These are phyloP conservation scores for Colletotrichum sp. DNA, from an alignment of 2,329 filamentous ascomycete genomes.

Conservation along the genomic window DNA sequence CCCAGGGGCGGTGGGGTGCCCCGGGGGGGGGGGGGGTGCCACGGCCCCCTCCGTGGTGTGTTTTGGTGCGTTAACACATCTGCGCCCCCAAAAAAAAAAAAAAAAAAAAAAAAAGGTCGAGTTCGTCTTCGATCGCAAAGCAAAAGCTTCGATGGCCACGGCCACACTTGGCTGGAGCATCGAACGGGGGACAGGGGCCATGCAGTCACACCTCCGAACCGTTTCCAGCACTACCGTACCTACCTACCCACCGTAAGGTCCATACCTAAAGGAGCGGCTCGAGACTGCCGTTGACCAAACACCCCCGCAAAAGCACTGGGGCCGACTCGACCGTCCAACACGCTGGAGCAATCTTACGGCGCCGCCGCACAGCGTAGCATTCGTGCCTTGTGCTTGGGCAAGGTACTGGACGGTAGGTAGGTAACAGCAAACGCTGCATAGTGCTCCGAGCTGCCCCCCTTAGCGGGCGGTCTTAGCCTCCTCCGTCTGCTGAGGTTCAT, in stretches of 20 bases:
- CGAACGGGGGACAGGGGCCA: background rate
- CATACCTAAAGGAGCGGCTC: background rate
- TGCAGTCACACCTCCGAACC: conserved; percentile 4
- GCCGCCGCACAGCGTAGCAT: background rate
- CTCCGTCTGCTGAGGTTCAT: background rate
- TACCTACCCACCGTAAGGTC: background rate
- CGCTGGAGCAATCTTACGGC: background rate
- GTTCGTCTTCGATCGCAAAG: conserved; percentile 5
- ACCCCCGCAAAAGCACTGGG: background rate
- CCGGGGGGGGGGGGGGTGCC: too few relatives aligned
- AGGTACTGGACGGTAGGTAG: background rate
- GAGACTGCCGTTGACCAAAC: background rate
- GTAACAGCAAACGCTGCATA: background rate
- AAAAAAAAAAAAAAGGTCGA: too few relatives aligned
- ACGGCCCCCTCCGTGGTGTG: too few relatives aligned
- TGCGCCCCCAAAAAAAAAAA: too few relatives aligned
- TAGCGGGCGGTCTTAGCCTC: background rate
- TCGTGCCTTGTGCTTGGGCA: too few relatives aligned
- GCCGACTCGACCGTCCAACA: background rate
- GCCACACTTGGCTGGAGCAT: conserved; percentile 1
- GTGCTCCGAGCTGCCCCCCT: background rate
- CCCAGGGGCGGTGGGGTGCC: too few relatives aligned
- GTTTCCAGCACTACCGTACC: background rate
- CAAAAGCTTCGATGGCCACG: conserved; percentile 9
- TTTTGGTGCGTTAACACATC: too few relatives aligned